Percentiles rank a stretch among this genome's conserved stretches.
These are phyloP conservation scores for Cercophora scortea DNA, from an alignment of 495 filamentous ascomycete genomes.

Conservation along the genomic window DNA sequence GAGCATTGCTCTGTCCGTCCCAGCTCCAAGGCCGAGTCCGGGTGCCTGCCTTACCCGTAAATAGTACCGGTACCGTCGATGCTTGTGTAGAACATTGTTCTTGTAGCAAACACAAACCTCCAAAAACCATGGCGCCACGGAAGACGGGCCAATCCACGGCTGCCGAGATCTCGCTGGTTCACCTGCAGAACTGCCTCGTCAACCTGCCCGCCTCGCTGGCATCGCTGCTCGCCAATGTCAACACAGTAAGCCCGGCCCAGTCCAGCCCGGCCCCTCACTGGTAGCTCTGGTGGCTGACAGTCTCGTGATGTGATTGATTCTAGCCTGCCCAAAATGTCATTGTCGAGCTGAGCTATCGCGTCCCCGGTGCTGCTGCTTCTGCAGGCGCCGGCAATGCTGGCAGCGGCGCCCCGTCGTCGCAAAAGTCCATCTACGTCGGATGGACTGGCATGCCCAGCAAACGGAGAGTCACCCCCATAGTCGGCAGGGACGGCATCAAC, in stretches of 20 bases:
- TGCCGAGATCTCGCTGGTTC: conserved; percentile 71
- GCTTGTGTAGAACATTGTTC: background rate
- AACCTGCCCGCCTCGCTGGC: conserved; percentile 86
- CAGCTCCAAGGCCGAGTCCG: background rate
- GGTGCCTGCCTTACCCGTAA: too few relatives aligned
- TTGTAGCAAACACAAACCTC: background rate
- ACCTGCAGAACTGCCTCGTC: conserved; percentile 87
- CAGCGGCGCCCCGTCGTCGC: conserved; percentile 18
- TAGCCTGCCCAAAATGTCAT: conserved; percentile 91
- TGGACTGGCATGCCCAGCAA: conserved; percentile 98
- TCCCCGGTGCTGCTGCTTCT: conserved; percentile 24
- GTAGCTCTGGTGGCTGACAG: background rate
- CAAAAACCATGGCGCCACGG: conserved; percentile 45
- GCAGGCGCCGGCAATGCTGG: too few relatives aligned
- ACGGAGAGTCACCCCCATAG: conserved; percentile 62
- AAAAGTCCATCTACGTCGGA: conserved; percentile 72
- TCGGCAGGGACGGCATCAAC: conserved; percentile 62
- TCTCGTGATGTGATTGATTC: background rate
- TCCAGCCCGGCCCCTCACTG: background rate
- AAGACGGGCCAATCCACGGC: conserved; percentile 59
- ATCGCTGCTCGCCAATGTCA: conserved; percentile 72
- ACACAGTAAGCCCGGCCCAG: conserved; percentile 55
- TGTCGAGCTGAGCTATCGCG: conserved; percentile 71
- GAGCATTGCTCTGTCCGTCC: background rate
- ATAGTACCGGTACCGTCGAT: too few relatives aligned